A percentile compares a stretch with the other conserved stretches of the same genome.
phyloP scores from a whole-genome alignment of 345 rosid species.

The Syzygium oleosum region DNA sequence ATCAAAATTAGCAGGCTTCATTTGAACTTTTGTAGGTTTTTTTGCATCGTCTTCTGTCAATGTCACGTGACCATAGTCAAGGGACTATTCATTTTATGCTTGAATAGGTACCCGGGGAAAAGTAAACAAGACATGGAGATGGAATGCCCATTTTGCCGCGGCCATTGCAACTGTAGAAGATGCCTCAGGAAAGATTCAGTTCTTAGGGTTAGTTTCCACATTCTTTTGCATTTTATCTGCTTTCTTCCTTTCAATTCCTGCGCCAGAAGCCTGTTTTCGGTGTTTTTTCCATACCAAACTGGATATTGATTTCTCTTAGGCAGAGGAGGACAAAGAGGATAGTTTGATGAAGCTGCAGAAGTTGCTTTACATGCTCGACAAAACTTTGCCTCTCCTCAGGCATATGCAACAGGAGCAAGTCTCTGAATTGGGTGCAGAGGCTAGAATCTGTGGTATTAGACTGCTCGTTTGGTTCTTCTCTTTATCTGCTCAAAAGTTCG shows the following conservation, averaged over 20 bases:
- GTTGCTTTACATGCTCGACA: slow-evolving; percentile 29
- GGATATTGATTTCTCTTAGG: slow-evolving; percentile 15
- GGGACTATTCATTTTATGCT: background rate
- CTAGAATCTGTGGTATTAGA: slow-evolving; percentile 22
- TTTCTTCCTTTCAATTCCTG: slow-evolving; percentile 1
- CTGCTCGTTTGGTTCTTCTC: background rate
- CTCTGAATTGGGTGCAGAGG: slow-evolving; percentile 28
- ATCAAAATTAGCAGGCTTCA: background rate
- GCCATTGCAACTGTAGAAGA: slow-evolving; percentile 44
- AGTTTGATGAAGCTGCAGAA: slow-evolving; percentile 18
- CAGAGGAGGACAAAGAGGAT: slow-evolving; percentile 17
- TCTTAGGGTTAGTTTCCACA: slow-evolving; percentile 14
- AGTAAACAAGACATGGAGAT: slow-evolving; percentile 24
- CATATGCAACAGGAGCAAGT: slow-evolving; percentile 39
- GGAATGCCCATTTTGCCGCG: slow-evolving; percentile 47
- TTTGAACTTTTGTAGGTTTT: background rate
- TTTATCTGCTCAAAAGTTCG: background rate
- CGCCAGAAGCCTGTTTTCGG: background rate
- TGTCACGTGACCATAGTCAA: background rate
- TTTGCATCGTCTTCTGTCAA: background rate
- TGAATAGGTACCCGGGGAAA: slow-evolving; percentile 38
- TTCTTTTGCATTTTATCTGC: background rate
- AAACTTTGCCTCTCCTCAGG: slow-evolving; percentile 34
- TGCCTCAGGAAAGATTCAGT: slow-evolving; percentile 34
- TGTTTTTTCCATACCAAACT: background rate